Evolutionary conservation across 148 eudicot species (phyloP), one percentile per base, ranked within the genome.

Genomic region (Rhododendron williamsianum): DNA sequence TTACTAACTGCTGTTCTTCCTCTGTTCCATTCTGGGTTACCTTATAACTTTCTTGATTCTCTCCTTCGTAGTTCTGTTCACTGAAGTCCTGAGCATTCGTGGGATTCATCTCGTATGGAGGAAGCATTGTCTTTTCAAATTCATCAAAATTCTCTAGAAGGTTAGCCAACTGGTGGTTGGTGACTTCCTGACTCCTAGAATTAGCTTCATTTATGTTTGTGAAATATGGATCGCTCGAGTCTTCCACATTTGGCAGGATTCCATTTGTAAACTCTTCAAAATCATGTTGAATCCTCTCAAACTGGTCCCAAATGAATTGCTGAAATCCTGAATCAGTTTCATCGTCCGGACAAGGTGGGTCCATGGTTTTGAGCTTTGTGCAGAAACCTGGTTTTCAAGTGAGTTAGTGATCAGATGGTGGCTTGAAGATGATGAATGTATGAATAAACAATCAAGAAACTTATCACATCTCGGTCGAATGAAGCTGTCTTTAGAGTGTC

Each of bases 271-370:
- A 48, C 3, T 83, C 45, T 41, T 12, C 36, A 41, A 69, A 33
- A 45, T 27, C 38, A 7, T 16, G 45, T 33, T 33, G 18, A 69
- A 49, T 35, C 21, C 38, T 83, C 9, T 52, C 46, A n/a, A 84
- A 19, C 38, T 84, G 81, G 41, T 74, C 36, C 36, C 77, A 43
- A 7, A 84, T 76, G 73, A 52, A 76, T 54, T 84, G 86, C 41
- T 51, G 81, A 36, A 76, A 76, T 41, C 46, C 86, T 16, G 49
- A 76, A 25, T 84, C 52, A 25, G 41, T n/a, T 54, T 84, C 85
- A n/a, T 51, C 67, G 0, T 73, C 48, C 5, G 16, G 60, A 72
- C 27, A 30, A 48, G 6, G 27, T 27, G 67, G 80, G 63, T 35
- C 80, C 85, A 49, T 69, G 12, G 80, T 72, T 69, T 83, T 49